Evolutionary conservation across 257 asterid species (phyloP).

Genomic region (Nicotiana obtusifolia): DNA sequence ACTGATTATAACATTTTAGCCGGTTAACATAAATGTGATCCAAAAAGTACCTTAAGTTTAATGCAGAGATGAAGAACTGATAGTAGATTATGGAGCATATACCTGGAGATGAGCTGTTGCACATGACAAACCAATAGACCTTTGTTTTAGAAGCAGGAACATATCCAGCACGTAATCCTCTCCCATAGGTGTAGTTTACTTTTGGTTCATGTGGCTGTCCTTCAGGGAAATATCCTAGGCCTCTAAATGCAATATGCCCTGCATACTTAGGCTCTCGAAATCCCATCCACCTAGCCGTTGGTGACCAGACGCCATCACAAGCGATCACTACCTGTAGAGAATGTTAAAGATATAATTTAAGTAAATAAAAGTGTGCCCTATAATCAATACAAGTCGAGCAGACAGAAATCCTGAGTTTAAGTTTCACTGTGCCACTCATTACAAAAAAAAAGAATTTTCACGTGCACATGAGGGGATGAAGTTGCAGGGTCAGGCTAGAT

Average conservation of each 20-base stretch:
- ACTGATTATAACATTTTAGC: background rate
- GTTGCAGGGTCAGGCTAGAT: background rate
- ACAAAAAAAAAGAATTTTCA: background rate
- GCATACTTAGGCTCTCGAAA: slow-evolving; percentile 62
- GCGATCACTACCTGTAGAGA: slow-evolving; percentile 63
- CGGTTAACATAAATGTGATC: background rate
- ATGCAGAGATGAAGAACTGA: background rate
- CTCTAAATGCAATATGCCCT: slow-evolving; percentile 68
- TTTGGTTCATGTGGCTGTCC: slow-evolving; percentile 63
- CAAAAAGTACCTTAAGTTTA: background rate
- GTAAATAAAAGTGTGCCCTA: background rate
- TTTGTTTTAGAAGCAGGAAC: slow-evolving; percentile 73
- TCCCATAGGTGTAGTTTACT: slow-evolving; percentile 58
- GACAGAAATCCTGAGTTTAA: background rate
- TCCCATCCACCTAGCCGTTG: slow-evolving; percentile 92
- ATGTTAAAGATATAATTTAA: background rate
- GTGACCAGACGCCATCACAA: slow-evolving; percentile 83
- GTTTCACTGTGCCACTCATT: background rate
- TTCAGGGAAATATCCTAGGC: slow-evolving; percentile 63
- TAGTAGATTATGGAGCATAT: background rate
- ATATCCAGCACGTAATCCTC: slow-evolving; percentile 66
- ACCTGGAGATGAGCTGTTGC: slow-evolving; percentile 76
- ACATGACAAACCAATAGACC: slow-evolving; percentile 82
- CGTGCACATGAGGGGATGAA: background rate
- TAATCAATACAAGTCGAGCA: background rate